phyloP scores from a whole-genome alignment of 345 rosid species.

The Isatis tinctoria region DNA sequence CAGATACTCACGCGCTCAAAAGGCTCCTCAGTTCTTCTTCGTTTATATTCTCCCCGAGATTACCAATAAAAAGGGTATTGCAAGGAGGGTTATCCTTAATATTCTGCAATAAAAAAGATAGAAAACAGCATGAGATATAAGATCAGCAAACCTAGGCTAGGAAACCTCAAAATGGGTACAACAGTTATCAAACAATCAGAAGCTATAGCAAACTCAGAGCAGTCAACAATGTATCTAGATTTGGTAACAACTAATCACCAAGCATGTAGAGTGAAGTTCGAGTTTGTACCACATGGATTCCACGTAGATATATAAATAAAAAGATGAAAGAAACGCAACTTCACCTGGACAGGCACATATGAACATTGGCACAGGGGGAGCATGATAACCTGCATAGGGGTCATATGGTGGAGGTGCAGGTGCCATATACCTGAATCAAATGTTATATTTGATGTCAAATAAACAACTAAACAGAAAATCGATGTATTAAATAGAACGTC shows the following conservation, averaged over 20 bases:
- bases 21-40: slow-evolving; percentile 95
- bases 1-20: slow-evolving; percentile 69
- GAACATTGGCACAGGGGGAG: slow-evolving; percentile 86
- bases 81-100: slow-evolving; percentile 97
- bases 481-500: neutral
- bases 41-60: slow-evolving; percentile 92
- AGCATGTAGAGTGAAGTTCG: neutral
- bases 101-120: slow-evolving; percentile 48
- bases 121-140: slow-evolving; percentile 5
- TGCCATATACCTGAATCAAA: slow-evolving; percentile 71
- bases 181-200: neutral
- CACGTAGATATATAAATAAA: neutral
- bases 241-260: neutral
- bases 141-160: neutral
- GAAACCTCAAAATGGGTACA: neutral
- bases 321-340: neutral
- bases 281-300: neutral
- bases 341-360: slow-evolving; percentile 95
- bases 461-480: neutral
- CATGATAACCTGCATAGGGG: slow-evolving; percentile 79
- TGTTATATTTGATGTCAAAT: slow-evolving; percentile 13
- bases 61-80: slow-evolving; percentile 95
- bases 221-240: neutral
- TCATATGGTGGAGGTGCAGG: slow-evolving; percentile 91
- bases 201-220: neutral